phyloP scores from a whole-genome alignment of 306 rosid genomes.

The Citrullus mucosospermus region DNA sequence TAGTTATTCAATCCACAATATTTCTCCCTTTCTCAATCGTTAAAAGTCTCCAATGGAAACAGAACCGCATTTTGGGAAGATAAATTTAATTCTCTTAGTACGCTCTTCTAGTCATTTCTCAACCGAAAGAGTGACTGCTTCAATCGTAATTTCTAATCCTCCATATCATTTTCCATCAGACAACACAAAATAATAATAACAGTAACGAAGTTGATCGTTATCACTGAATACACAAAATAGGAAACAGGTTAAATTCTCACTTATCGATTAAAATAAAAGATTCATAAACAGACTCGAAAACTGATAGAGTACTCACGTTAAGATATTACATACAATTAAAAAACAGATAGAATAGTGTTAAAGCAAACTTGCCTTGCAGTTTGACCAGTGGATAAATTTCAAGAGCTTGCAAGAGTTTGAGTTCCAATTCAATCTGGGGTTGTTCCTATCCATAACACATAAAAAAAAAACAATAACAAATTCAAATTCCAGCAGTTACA shows the following conservation, averaged over 20 bases:
- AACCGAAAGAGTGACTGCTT: neutral
- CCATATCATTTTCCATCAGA: neutral
- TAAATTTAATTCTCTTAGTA: neutral
- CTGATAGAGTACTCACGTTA: neutral
- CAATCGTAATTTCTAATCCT: neutral
- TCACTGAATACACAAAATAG: neutral
- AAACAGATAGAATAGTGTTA: neutral
- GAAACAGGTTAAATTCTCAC: neutral
- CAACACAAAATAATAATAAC: neutral
- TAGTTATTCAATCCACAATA: neutral
- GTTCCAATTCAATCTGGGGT: slow-evolving; percentile 80
- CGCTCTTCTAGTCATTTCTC: neutral
- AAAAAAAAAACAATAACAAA: neutral
- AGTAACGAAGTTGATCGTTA: neutral
- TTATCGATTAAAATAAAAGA: neutral
- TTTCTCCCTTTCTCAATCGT: neutral
- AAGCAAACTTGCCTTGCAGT: slow-evolving; percentile 42
- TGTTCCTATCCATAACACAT: slow-evolving; percentile 44
- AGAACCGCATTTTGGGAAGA: neutral
- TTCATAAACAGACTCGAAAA: neutral
- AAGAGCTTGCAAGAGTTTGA: slow-evolving; percentile 60
- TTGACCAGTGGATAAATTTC: slow-evolving; percentile 69
- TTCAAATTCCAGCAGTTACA: neutral
- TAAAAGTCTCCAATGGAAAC: neutral
- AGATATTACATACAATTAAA: neutral